Conservation (phyloP, 1,284 basidiomycete species). For the Apiotrichum sp. region DNA sequence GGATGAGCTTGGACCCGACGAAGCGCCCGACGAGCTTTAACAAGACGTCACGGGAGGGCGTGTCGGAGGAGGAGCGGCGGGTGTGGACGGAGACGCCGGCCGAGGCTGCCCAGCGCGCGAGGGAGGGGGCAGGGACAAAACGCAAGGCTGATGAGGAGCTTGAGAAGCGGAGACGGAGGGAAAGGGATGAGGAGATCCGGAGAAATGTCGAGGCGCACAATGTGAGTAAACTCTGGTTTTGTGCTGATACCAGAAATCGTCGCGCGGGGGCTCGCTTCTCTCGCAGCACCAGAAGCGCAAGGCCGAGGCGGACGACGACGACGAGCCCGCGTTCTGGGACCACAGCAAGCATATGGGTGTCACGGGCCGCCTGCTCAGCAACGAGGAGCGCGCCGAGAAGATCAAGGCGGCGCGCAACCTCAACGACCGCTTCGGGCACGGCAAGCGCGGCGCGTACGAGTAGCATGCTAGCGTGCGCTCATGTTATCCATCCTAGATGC, state of each 20-base stretch:
- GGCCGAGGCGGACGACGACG: conserved; percentile 48
- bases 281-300: conserved; percentile 56
- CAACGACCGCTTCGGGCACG: conserved; percentile 68
- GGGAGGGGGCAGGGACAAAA: conserved; percentile 79
- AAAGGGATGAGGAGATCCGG: conserved; percentile 62
- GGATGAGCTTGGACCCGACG: conserved; percentile 59
- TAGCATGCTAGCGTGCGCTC: conserved; percentile 5
- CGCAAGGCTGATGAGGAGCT: conserved; percentile 51
- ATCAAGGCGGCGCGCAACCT: conserved; percentile 71
- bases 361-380: conserved; percentile 76
- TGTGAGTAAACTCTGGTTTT: conserved; percentile 51
- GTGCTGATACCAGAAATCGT: conserved; percentile 52
- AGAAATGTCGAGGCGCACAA: conserved; percentile 71
- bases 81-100: conserved; percentile 92
- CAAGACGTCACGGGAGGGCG: conserved; percentile 38
- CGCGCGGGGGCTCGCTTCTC: conserved; percentile 63
- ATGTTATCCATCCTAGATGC: not conserved
- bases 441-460: conserved; percentile 44
- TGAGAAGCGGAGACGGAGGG: conserved; percentile 51
- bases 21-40: conserved; percentile 55
- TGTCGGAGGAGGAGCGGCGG: conserved; percentile 50
- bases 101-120: conserved; percentile 72
- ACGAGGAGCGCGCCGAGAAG: conserved; percentile 65
- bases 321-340: conserved; percentile 72
- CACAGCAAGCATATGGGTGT: conserved; percentile 77